Percentiles rank a stretch among this genome's conserved stretches.
phyloP scores from a whole-genome alignment of 2,329 filamentous ascomycete genomes.

The Hypoxylon rubiginosum region DNA sequence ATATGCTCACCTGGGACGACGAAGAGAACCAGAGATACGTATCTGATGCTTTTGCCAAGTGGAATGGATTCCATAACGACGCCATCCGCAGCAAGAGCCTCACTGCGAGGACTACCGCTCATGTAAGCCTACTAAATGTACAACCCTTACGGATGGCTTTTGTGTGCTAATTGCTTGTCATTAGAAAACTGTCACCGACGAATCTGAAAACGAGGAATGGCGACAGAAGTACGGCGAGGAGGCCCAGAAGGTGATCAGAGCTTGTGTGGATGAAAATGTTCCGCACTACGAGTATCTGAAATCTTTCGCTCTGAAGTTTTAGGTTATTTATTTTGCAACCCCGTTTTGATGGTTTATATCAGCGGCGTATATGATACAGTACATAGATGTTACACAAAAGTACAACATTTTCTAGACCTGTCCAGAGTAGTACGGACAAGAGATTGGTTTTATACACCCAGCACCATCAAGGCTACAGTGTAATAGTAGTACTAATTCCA shows the following conservation, averaged over 20 bases:
- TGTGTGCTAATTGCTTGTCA: slow-evolving; percentile 41
- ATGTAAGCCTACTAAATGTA: slow-evolving; percentile 60
- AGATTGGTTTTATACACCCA: slow-evolving; percentile 30
- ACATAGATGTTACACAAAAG: slow-evolving; percentile 45
- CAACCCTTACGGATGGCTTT: slow-evolving; percentile 10
- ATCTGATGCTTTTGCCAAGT: slow-evolving; percentile 88
- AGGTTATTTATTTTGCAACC: slow-evolving; percentile 35
- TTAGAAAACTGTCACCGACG: slow-evolving; percentile 73
- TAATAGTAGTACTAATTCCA: slow-evolving; percentile 15
- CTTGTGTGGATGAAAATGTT: slow-evolving; percentile 79
- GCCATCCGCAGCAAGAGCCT: slow-evolving; percentile 86
- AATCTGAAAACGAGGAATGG: slow-evolving; percentile 80
- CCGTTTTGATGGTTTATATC: slow-evolving; percentile 11
- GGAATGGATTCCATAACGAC: slow-evolving; percentile 97
- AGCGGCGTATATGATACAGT: slow-evolving; percentile 40
- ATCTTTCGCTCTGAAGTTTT: slow-evolving; percentile 77
- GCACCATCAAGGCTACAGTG: slow-evolving; percentile 23
- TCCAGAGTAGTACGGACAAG: slow-evolving; percentile 32
- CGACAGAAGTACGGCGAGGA: slow-evolving; percentile 79
- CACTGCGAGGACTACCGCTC: slow-evolving; percentile 74
- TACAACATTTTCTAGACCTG: slow-evolving; percentile 43
- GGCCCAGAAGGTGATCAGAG: slow-evolving; percentile 76
- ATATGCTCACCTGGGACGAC: slow-evolving; percentile 89
- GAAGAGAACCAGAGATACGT: slow-evolving; percentile 79
- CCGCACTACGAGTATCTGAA: slow-evolving; percentile 85